Evolutionary conservation across 2,329 filamentous ascomycete genomes (phyloP).

Genomic region (Tricladium varicosporioides): DNA sequence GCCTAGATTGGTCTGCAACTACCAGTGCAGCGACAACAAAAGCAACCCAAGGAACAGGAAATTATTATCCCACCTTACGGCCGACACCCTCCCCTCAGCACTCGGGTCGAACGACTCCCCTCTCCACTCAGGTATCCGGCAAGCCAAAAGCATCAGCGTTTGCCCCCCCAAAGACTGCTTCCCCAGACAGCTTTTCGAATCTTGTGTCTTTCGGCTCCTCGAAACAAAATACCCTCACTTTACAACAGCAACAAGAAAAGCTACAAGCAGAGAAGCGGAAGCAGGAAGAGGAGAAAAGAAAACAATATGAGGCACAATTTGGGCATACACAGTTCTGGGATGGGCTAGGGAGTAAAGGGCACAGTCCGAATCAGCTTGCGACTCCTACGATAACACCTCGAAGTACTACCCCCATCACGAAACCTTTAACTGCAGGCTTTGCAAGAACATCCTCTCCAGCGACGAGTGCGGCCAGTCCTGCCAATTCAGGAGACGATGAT

Average conservation of each 20-base stretch:
- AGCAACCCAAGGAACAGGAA: slow-evolving; percentile 41
- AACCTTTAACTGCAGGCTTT: slow-evolving; percentile 31
- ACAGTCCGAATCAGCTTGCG: slow-evolving; percentile 33
- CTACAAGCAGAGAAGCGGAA: slow-evolving; percentile 63
- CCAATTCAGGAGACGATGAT: slow-evolving; percentile 52
- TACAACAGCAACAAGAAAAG: slow-evolving; percentile 75
- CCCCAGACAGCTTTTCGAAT: slow-evolving; percentile 73
- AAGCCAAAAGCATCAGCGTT: slow-evolving; percentile 30
- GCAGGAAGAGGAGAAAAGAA: slow-evolving; percentile 73
- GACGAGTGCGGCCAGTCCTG: slow-evolving; percentile 22
- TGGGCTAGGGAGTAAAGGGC: slow-evolving; percentile 57
- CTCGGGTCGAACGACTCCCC: slow-evolving; percentile 56
- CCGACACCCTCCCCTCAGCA: slow-evolving; percentile 46
- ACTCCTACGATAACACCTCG: slow-evolving; percentile 47
- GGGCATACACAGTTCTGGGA: slow-evolving; percentile 78
- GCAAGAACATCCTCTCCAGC: slow-evolving; percentile 33
- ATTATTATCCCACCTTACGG: slow-evolving; percentile 49
- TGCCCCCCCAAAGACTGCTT: slow-evolving; percentile 42
- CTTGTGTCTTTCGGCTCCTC: slow-evolving; percentile 62
- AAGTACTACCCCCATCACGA: slow-evolving; percentile 43
- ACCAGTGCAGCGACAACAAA: slow-evolving; percentile 39
- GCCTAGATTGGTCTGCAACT: slow-evolving; percentile 55
- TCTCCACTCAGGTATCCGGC: slow-evolving; percentile 42
- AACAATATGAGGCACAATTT: slow-evolving; percentile 73
- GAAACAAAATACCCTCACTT: slow-evolving; percentile 65